These are phyloP conservation scores for Takashimella tepidaria DNA, from an alignment of 1,284 basidiomycete genomes.

Conservation along the genomic window DNA sequence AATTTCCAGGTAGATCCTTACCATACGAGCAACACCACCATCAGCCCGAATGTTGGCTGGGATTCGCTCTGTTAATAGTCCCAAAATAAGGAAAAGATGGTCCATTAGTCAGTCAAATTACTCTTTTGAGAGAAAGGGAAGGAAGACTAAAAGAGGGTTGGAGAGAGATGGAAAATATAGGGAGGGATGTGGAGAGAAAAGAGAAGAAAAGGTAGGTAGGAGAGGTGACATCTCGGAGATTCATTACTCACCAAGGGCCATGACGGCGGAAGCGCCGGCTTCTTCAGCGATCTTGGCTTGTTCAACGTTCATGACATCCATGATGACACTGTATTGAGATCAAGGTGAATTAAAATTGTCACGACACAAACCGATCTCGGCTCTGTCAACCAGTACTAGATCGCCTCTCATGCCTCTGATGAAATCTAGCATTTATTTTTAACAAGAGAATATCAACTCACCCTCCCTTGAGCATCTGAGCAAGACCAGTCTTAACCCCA, in stretches of 20 bases:
- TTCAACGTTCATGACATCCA: constrained; percentile 62
- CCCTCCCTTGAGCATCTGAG: constrained; percentile 84
- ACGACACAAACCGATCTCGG: neutral
- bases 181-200: neutral
- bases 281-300: constrained; percentile 93
- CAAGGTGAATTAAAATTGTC: constrained; percentile 42
- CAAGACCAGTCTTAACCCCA: constrained; percentile 87
- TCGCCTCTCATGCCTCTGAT: neutral
- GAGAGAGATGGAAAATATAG: neutral
- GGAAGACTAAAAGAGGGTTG: neutral
- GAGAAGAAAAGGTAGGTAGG: too few relatives aligned
- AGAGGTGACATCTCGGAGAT: too few relatives aligned
- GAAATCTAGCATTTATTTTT: neutral
- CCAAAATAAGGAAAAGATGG: neutral
- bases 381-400: neutral
- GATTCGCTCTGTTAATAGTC: constrained; percentile 64
- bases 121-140: neutral
- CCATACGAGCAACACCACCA: constrained; percentile 93
- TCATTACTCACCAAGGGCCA: constrained; percentile 65
- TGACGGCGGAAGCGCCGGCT: constrained; percentile 95
- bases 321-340: constrained; percentile 90
- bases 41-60: constrained; percentile 88
- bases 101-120: neutral
- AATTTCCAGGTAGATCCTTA: too few relatives aligned
- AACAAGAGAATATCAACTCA: constrained; percentile 19